Evolutionary conservation across 2,329 filamentous ascomycete species (phyloP), one percentile per base, ranked within the genome.

Genomic region (Xylaria sp.): DNA sequence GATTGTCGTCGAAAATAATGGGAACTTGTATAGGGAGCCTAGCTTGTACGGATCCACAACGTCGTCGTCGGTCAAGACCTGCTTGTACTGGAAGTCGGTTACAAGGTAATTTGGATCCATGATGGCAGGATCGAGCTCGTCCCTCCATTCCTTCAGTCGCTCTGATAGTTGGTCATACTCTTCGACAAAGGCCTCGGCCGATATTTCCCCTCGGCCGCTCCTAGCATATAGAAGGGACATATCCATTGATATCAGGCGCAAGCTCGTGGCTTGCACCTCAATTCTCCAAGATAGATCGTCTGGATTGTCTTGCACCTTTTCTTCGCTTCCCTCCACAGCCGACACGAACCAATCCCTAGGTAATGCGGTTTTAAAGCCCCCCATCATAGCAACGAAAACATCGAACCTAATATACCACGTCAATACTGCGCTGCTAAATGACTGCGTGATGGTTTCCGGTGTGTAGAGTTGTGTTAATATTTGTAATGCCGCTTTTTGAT

Each of bases 391-490:
- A 5, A 92, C 88, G 59, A 93, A 91, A 9, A 93, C 83, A 74
- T 98, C 95, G 72, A 96, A 96, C 35, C 93, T 88, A 29, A 88
- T 84, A 74, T 97, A 97, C 95, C 95, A 98, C n/a, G 84, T 82
- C 51, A 96, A 83, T 44, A 95, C 87, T 70, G 90, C 87, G 29
- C 89, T 86, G 13, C 90, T 83, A 3, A 89, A 82, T 9, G 89
- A 90, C 66, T 90, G 81, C 79, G 89, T 87, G 43, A 91, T 87
- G 0, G 87, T 90, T 64, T 93, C 81, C 0, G 92, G 91, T 0
- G 88, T 92, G 73, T 92, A 93, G 0, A 97, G 79, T 43, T 89
- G 86, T 1, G 84, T 90, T 46, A 98, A 79, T 69, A 98, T 89
- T 65, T 92, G 87, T 71, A 90, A 87, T 0, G 95, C 95, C 10